These are phyloP conservation scores for Suillus subalutaceus DNA, from an alignment of 768 basidiomycete genomes.

Conservation along the genomic window DNA sequence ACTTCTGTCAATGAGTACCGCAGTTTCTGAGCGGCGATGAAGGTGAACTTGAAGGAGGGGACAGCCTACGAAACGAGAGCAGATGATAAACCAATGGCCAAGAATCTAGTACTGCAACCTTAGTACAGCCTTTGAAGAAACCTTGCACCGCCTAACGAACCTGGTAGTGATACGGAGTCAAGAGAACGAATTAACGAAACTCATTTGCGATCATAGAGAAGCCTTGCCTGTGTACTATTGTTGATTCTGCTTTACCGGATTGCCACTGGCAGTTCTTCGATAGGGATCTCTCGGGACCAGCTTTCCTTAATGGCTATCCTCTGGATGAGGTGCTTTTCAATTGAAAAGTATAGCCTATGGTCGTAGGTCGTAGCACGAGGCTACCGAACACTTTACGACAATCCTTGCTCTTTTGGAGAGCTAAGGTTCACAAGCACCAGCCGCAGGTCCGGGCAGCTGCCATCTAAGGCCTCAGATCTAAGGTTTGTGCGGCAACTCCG, in stretches of 20 bases:
- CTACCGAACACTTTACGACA: constrained; percentile 13
- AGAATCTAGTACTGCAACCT: background rate
- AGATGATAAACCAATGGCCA: background rate
- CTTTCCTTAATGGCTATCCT: constrained; percentile 33
- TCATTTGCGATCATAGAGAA: constrained; percentile 13
- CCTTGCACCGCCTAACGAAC: constrained; percentile 23
- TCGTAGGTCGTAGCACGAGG: constrained; percentile 32
- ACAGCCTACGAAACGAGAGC: constrained; percentile 15
- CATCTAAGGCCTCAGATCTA: constrained; percentile 27
- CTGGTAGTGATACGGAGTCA: constrained; percentile 14
- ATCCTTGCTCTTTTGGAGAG: constrained; percentile 8
- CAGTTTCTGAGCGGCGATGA: constrained; percentile 15
- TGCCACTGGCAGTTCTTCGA: constrained; percentile 15
- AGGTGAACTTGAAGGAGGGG: constrained; percentile 5
- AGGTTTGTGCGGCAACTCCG: constrained; percentile 35
- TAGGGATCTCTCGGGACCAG: constrained; percentile 29
- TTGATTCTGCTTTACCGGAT: constrained; percentile 26
- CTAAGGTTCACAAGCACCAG: constrained; percentile 2
- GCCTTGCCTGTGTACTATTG: constrained; percentile 32
- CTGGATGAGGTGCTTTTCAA: constrained; percentile 26
- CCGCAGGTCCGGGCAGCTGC: background rate
- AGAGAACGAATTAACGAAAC: constrained; percentile 24
- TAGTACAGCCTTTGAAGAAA: constrained; percentile 12
- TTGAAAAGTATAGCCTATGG: constrained; percentile 17
- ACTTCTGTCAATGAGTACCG: constrained; percentile 4